phyloP scores from a whole-genome alignment of 2,329 filamentous ascomycete species.

The Nemania sp. region DNA sequence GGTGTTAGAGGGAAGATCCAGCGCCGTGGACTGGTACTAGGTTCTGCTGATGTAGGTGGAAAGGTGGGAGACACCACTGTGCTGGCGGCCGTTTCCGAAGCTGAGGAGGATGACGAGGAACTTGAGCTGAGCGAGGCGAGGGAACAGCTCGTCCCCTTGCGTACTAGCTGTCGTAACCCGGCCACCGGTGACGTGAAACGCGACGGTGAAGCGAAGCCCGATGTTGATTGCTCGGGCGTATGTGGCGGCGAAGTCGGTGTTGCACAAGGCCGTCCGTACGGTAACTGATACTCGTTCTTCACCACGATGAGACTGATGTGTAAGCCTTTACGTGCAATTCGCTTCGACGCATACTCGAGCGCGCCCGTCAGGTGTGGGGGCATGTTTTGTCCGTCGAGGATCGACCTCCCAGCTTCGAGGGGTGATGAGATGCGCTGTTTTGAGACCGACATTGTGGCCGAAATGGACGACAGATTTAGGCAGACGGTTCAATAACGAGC shows the following conservation, averaged over 20 bases:
- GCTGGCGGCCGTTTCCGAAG: constrained; percentile 26
- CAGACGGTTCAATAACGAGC: constrained; percentile 5
- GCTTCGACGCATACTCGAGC: constrained; percentile 62
- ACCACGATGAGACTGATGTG: constrained; percentile 63
- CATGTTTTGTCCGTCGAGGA: constrained; percentile 62
- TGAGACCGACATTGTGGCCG: constrained; percentile 44
- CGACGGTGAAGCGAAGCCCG: constrained; percentile 40
- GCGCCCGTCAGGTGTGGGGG: constrained; percentile 58
- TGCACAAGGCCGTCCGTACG: constrained; percentile 44
- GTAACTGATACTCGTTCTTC: constrained; percentile 60
- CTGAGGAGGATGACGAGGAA: constrained; percentile 25
- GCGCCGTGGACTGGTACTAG: constrained; percentile 33
- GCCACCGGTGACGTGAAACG: constrained; percentile 41
- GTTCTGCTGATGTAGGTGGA: constrained; percentile 30
- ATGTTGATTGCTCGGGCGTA: constrained; percentile 40
- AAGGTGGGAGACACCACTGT: constrained; percentile 31
- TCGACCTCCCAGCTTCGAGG: constrained; percentile 64
- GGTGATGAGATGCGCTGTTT: constrained; percentile 65
- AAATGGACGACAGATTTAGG: constrained; percentile 2
- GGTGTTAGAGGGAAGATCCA: constrained; percentile 44
- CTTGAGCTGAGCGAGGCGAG: constrained; percentile 38
- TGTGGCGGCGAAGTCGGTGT: constrained; percentile 38
- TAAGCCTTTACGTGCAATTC: constrained; percentile 58
- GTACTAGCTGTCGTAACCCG: constrained; percentile 47
- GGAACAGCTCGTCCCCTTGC: constrained; percentile 44